Percentiles rank a stretch among this genome's conserved stretches.
phyloP scores from a whole-genome alignment of 164 flowering plant genomes.

The Stephania yunnanensis region DNA sequence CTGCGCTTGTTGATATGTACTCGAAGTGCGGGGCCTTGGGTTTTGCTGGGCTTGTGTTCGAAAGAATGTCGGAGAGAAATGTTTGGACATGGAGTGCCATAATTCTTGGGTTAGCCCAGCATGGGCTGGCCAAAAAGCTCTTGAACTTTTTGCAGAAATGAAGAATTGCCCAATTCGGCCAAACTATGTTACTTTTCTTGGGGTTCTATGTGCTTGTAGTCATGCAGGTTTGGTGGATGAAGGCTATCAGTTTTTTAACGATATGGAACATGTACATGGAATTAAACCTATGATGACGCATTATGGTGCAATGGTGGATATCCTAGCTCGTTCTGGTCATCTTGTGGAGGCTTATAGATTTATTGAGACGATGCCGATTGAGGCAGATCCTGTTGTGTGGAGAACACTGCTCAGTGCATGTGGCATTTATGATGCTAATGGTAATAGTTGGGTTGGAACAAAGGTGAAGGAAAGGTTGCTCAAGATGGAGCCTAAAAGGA shows the following conservation, averaged over 20 bases:
- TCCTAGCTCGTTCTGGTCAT: slow-evolving; percentile 53
- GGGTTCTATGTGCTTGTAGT: slow-evolving; percentile 69
- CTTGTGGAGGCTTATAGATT: slow-evolving; percentile 52
- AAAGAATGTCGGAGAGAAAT: slow-evolving; percentile 39
- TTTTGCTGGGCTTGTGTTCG: slow-evolving; percentile 35
- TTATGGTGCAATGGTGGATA: slow-evolving; percentile 74
- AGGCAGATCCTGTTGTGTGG: slow-evolving; percentile 52
- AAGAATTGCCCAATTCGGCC: slow-evolving; percentile 31
- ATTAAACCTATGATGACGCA: slow-evolving; percentile 53
- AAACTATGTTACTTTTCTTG: slow-evolving; percentile 67
- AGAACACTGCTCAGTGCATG: slow-evolving; percentile 62
- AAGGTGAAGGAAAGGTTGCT: slow-evolving; percentile 43
- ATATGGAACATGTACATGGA: slow-evolving; percentile 43
- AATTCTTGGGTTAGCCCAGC: slow-evolving; percentile 66
- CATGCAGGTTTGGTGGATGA: slow-evolving; percentile 58
- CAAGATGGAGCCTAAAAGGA: slow-evolving; percentile 52
- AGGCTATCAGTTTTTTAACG: slow-evolving; percentile 46
- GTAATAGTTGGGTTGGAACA: slow-evolving; percentile 27
- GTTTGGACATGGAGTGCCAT: slow-evolving; percentile 83
- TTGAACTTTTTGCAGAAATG: slow-evolving; percentile 40
- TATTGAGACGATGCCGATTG: slow-evolving; percentile 40
- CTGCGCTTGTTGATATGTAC: slow-evolving; percentile 69
- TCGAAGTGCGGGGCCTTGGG: slow-evolving; percentile 45
- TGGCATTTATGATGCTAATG: slow-evolving; percentile 33
- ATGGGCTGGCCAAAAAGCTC: slow-evolving; percentile 55